These are phyloP conservation scores for Verticillium dahliae DNA, from an alignment of 2,329 filamentous ascomycete genomes.

Conservation along the genomic window DNA sequence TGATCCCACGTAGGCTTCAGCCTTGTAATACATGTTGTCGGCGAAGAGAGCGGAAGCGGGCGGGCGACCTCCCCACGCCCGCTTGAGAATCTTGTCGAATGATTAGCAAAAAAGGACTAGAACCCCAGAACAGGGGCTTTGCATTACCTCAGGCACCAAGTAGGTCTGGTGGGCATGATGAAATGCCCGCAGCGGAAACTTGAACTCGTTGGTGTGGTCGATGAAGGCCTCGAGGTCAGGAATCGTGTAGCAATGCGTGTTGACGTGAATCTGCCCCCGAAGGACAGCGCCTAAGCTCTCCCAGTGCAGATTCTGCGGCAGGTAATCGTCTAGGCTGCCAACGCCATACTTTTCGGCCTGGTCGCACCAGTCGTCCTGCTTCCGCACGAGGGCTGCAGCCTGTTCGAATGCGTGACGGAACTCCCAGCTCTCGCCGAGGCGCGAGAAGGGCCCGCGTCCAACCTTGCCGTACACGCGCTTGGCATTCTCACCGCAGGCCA, in stretches of 20 bases:
- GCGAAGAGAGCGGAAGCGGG: conserved; percentile 61
- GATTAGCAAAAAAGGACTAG: conserved; percentile 3
- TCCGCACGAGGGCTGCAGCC: conserved; percentile 46
- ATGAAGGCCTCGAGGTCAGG: conserved; percentile 64
- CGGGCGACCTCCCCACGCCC: conserved; percentile 45
- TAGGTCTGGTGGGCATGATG: conserved; percentile 65
- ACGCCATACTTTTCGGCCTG: conserved; percentile 44
- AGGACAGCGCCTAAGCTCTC: conserved; percentile 57
- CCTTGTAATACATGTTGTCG: conserved; percentile 68
- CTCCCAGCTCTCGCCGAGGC: conserved; percentile 63
- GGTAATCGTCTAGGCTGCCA: conserved; percentile 46
- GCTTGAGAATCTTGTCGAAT: conserved; percentile 40
- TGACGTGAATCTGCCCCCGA: conserved; percentile 61
- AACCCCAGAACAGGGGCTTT: too few relatives aligned
- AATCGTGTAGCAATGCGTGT: conserved; percentile 67
- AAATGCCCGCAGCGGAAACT: conserved; percentile 59
- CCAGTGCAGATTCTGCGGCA: conserved; percentile 57
- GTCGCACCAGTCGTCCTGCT: conserved; percentile 63
- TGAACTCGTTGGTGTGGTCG: conserved; percentile 65
- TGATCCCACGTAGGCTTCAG: conserved; percentile 57
- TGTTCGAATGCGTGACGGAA: conserved; percentile 63
- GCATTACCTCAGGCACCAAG: conserved; percentile 52
- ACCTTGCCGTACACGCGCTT: conserved; percentile 53
- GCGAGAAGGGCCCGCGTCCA: conserved; percentile 50
- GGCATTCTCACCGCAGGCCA: conserved; percentile 68